Evolutionary conservation across 805 yeast genomes (phyloP), one percentile per base, ranked within the genome.

Genomic region (Yarrowia sp.): DNA sequence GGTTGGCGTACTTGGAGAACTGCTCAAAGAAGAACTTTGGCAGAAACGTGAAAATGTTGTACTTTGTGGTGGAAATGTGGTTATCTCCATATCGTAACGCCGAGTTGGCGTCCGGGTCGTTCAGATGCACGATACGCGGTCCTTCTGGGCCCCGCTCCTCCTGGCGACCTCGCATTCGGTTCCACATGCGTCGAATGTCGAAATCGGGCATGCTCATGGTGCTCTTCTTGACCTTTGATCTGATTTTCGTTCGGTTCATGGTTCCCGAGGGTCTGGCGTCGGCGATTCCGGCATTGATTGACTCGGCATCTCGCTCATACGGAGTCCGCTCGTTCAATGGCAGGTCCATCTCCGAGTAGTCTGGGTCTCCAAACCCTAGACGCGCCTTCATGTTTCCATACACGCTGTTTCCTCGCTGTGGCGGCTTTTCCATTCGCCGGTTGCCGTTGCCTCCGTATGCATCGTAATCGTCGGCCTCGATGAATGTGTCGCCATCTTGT

Each of bases 11-110:
- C 76, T 93, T 95, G 67, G 97, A 90, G 76, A 95, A 96, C 76
- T 95, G 99, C 78, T 95, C 99, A 71, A 92, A 91, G 68, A 95
- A 77, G 73, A 95, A 95, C 76, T 96, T 96, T 22, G 99, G 99
- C 56, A 95, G 68, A 71, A 95, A 95, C 0, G 99, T 96, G 24
- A 95, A 96, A 66, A 86, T 76, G 74, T 95, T 96, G 79, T 96
- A 95, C 74, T 95, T 95, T 12, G 99, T 92, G 4, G 99, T 96
- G 30, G 96, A 89, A 68, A 95, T 87, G 73, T 92, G 92, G 75
- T 95, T 95, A 66, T 86, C 92, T 65, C 82, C 80, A 76, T 83
- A 93, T 2, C 86, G 81, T 67, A 79, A 80, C 1, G 82, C 75
- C 9, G 76, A 70, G 71, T 90, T 90, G 10, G 84, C 80, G 7